Base-by-base conservation (phyloP, 805 yeast genomes). In the Metschnikowia gelsemii region DNA sequence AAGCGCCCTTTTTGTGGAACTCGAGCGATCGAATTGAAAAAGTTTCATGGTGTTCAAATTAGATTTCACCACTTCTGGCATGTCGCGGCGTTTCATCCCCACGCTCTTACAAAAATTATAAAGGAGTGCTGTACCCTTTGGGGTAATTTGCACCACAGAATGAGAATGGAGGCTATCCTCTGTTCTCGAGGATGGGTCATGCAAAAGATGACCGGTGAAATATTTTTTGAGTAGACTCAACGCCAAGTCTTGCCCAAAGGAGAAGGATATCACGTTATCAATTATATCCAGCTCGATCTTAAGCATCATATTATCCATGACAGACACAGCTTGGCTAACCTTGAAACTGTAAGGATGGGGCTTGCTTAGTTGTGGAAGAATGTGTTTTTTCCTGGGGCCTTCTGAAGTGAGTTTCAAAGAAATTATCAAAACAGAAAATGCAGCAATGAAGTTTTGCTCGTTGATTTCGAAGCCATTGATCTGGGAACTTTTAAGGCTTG, bases 81-180 rank as follows among this genome's bases (percentile, higher is more conserved):
- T 53, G 0, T 50, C 42, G 1, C 53, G 45, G 12, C 61, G 60
- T 32, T 63, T 68, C 35, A 80, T 59, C 0, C 89, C 95, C 34
- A 73, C 60, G 30, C 68, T 75, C 37, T 70, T 66, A 46, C 84
- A 79, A 57, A 82, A 87, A 13, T 70, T 66, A 36, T 78, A 79
- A 2, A 90, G 61, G 0, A 87, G 55, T 0, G 88, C 81, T 6
- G 88, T 79, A 1, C 97, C 98, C 56, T 91, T 91, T 0, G 97
- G 89, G 0, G 96, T 87, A 3, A 96, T 96, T 57, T 91, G 97
- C 21, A 87, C 56, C 2, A 68, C 45, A 0, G 70, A 64, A 3
- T 55, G 62, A 37, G 42, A 24, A 20, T 73, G 73, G 5, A 81
- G 71, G 30, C 58, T 63, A 11, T 57, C 49, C 31, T 84, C 58